These are phyloP conservation scores for Ascochyta clinopodiicola DNA, from an alignment of 2,329 filamentous ascomycete genomes.

Conservation along the genomic window DNA sequence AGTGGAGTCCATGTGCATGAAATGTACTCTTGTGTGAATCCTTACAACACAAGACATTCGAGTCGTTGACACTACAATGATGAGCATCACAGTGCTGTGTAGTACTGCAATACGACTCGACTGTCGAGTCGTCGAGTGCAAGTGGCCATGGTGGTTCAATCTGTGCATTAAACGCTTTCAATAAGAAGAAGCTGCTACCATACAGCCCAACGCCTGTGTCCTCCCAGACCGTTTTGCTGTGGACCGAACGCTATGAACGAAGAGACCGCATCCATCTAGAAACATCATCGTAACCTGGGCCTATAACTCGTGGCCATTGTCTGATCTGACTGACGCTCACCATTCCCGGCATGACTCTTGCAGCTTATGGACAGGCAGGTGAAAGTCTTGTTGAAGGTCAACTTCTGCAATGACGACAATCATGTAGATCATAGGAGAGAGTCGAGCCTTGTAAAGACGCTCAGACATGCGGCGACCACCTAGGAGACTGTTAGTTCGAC, in stretches of 20 bases:
- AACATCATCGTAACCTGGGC: conserved; percentile 9
- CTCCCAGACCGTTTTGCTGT: conserved; percentile 30
- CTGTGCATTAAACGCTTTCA: conserved; percentile 21
- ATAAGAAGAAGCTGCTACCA: conserved; percentile 30
- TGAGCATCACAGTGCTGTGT: not conserved
- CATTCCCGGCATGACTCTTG: not conserved
- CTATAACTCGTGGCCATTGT: not conserved
- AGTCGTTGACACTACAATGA: not conserved
- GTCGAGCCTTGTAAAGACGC: conserved; percentile 96
- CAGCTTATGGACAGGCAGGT: not conserved
- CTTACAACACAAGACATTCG: not conserved
- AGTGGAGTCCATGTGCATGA: not conserved
- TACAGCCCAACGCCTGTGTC: conserved; percentile 34
- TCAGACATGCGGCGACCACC: conserved; percentile 92
- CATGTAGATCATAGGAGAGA: conserved; percentile 74
- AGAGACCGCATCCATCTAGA: conserved; percentile 17
- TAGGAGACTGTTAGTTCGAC: conserved; percentile 33
- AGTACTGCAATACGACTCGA: not conserved
- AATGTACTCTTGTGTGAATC: no score
- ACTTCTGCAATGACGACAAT: conserved; percentile 19
- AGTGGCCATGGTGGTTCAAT: conserved; percentile 1
- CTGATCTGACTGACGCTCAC: conserved; percentile 2
- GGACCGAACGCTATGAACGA: conserved; percentile 39
- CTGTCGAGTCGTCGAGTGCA: not conserved
- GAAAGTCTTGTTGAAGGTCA: conserved; percentile 5